phyloP scores from a whole-genome alignment of 176 grass and related monocot species.

The Saccharum spontaneum region DNA sequence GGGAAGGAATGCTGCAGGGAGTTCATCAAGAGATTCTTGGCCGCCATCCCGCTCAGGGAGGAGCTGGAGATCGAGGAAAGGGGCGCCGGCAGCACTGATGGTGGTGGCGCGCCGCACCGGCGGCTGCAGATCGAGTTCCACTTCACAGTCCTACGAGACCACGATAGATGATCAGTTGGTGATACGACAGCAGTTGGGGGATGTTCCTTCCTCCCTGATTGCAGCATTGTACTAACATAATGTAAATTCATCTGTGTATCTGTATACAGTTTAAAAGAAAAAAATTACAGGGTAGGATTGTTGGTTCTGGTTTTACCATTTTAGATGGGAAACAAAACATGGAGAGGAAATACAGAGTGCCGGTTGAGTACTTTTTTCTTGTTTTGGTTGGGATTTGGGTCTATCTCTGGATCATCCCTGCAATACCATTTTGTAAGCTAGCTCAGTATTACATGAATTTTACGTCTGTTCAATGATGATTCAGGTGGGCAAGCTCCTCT shows the following conservation, averaged over 20 bases:
- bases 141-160: conserved; percentile 45
- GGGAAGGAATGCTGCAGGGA: conserved; percentile 96
- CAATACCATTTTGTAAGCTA: conserved; percentile 21
- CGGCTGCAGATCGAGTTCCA: conserved; percentile 99
- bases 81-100: conserved; percentile 7
- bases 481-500: neutral
- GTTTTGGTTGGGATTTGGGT: neutral
- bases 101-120: conserved; percentile 56
- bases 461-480: neutral
- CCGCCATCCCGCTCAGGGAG: conserved; percentile 87
- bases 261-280: conserved; percentile 5
- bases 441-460: neutral
- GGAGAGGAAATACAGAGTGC: neutral
- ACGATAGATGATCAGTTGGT: conserved; percentile 9
- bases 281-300: conserved; percentile 17
- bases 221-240: conserved; percentile 43
- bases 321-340: conserved; percentile 15
- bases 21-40: conserved; percentile 94
- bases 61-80: conserved; percentile 84
- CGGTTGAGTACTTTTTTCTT: neutral
- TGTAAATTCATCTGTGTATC: conserved; percentile 38
- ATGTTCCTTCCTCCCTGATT: neutral
- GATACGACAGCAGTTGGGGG: neutral
- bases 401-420: neutral
- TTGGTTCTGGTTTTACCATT: neutral